phyloP scores from a whole-genome alignment of 1,139 yeast genomes.

The Yarrowia galli region DNA sequence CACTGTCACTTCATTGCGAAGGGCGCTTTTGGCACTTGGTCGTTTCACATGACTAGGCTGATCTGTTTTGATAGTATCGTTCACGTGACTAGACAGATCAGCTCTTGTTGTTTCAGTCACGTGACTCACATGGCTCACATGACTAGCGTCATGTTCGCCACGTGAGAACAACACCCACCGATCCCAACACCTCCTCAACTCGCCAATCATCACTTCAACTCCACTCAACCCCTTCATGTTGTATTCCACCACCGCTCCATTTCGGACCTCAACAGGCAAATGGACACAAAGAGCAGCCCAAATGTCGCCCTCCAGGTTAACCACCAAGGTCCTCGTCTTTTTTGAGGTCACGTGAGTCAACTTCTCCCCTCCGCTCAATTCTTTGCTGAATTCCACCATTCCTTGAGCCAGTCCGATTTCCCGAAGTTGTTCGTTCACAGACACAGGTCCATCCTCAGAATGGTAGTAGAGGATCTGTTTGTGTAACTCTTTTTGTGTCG shows the following conservation, averaged over 20 bases:
- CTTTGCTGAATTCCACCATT: conserved; percentile 47
- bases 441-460: conserved; percentile 41
- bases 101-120: too few species aligned
- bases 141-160: conserved; percentile 42
- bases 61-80: not conserved
- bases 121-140: not conserved
- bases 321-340: conserved; percentile 45
- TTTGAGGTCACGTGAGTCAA: conserved; percentile 46
- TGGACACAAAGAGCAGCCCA: conserved; percentile 46
- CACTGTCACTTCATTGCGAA: not conserved
- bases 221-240: conserved; percentile 40
- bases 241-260: conserved; percentile 25
- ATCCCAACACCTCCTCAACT: conserved; percentile 45
- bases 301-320: conserved; percentile 46
- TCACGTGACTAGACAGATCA: too few species aligned
- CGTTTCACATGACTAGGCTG: not conserved
- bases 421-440: conserved; percentile 45
- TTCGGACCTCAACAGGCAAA: conserved; percentile 20
- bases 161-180: conserved; percentile 48
- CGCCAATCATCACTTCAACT: conserved; percentile 44
- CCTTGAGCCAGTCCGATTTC: conserved; percentile 50
- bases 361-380: conserved; percentile 46
- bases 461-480: conserved; percentile 48
- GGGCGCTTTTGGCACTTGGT: not conserved
- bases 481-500: conserved; percentile 44